Evolutionary conservation across 2,329 filamentous ascomycete genomes (phyloP), one percentile per base, ranked within the genome.

Genomic region (Biscogniauxia sp.): DNA sequence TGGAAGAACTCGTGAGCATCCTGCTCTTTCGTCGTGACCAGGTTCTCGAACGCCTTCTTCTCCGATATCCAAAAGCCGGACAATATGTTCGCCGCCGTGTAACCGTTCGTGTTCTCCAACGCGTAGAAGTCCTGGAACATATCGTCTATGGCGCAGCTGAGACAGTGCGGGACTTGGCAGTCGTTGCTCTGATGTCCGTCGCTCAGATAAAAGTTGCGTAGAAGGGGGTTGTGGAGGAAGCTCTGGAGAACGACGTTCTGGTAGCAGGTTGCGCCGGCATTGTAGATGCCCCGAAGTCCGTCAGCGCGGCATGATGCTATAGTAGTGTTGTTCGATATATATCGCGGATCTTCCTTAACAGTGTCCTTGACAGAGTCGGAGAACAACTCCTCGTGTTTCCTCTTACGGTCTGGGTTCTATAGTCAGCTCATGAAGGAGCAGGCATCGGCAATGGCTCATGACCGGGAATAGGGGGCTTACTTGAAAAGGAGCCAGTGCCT

Each of bases 1-100:
- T 97, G 93, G 75, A 97, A 96, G 77, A 96, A 98, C 74, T 98
- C 94, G 73, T 98, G 94, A 0, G 94, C 94, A 72, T 98, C 94
- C 78, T 98, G 94, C 76, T 98, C 94, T 70, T 93, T 92, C 69
- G 96, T 96, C 11, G 93, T 95, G 1, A 94, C 92, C 20, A 93
- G 82, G 62, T 90, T 88, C 76, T 91, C 85, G 63, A 88, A 89
- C 0, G 85, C 84, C 73, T 84, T 86, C 78, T 84, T 88, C 74
- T 92, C 90, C 4, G 90, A 92, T 68, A 93, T 91, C 93, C 93
- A 97, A 72, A 93, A 93, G 11, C 90, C 92, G 60, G 93, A 88
- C 52, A 98, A 83, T 72, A 98, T 92, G 70, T 92, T 93, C 8
- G 95, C 90, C 1, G 93, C 92, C 1, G 93, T 94, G 69, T 96